Evolutionary conservation across 345 rosid species (phyloP), one percentile per base, ranked within the genome.

Genomic region (Camelina neglecta): DNA sequence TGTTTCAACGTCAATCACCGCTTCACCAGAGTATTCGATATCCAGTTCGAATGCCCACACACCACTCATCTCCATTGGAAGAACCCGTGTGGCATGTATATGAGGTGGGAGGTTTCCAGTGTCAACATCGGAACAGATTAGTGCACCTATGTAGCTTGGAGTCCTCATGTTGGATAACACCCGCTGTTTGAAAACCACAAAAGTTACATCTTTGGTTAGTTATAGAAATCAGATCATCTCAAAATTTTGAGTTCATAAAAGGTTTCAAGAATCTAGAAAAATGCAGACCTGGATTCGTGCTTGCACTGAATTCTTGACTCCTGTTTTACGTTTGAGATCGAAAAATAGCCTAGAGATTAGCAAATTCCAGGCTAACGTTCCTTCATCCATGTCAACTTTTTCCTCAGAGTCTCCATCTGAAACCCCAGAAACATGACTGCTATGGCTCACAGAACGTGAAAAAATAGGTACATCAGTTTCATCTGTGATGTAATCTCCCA

Each of bases 21-120:
- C 36, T 36, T 91, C 98, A 71, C 91, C 96, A 78, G 87, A 83
- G 90, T 95, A 95, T 82, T 95, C 97, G 35, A 89, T 26, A 71
- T 92, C 97, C 78, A 92, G 82, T 71, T 92, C 99, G 56, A 94
- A 90, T 57, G 93, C 96, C 98, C 97, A 95, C 61, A 79, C 87
- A 67, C 90, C 97, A 84, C 81, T 89, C 88, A 85, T 87, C 79
- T 90, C 92, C 68, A 75, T 67, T 6, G 97, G 91, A 81, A 88
- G 89, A 78, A 90, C 91, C 75, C 90, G 85, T 80, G 90, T 84
- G 61, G 84, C 88, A 84, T 90, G 96, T 78, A 95, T 81, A 82
- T 87, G 83, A 72, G 97, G 96, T 49, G 99, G 97, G 60, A 95
- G 85, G 41, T 81, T 82, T 67, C 99, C 99, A 4, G 72, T 72